Conservation (phyloP, 352 stramenopile genomes). For the Phytopythium vexans region DNA sequence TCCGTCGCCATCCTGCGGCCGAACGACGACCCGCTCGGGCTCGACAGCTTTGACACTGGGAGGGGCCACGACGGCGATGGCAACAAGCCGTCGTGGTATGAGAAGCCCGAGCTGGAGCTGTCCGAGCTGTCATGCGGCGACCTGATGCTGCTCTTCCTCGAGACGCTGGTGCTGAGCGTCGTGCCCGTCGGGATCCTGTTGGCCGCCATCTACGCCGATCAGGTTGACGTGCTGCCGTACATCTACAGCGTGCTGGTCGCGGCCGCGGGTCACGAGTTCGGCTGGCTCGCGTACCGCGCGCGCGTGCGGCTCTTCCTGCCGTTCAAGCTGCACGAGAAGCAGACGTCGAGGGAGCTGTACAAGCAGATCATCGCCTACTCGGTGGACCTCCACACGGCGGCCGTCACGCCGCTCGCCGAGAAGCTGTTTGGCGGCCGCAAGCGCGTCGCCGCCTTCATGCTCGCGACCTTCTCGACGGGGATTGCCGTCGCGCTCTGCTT, state of each 20-base stretch:
- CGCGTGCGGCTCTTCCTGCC: slow-evolving; percentile 51
- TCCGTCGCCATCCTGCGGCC: slow-evolving; percentile 31
- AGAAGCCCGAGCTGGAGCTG: slow-evolving; percentile 13
- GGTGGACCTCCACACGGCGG: slow-evolving; percentile 50
- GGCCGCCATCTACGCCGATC: slow-evolving; percentile 27
- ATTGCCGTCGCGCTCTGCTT: slow-evolving; percentile 16
- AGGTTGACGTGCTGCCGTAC: slow-evolving; percentile 43
- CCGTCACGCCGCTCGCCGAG: slow-evolving; percentile 46
- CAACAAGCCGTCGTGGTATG: slow-evolving; percentile 32
- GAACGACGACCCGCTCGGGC: slow-evolving; percentile 6
- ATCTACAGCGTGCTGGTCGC: slow-evolving; percentile 41
- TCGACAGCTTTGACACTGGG: slow-evolving; percentile 5
- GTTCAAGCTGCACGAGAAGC: slow-evolving; percentile 67
- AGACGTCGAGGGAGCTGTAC: slow-evolving; percentile 66
- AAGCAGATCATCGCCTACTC: slow-evolving; percentile 68
- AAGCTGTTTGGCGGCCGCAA: slow-evolving; percentile 29
- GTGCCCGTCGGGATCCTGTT: slow-evolving; percentile 28
- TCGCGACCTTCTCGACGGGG: slow-evolving; percentile 13
- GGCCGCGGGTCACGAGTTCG: slow-evolving; percentile 49
- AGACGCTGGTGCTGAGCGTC: slow-evolving; percentile 32
- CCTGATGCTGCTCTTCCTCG: slow-evolving; percentile 21
- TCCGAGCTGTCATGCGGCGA: slow-evolving; percentile 21
- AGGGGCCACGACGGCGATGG: neutral
- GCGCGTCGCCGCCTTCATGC: slow-evolving; percentile 14
- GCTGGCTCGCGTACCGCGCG: slow-evolving; percentile 59